Evolutionary conservation across 768 basidiomycete genomes (phyloP), one percentile per base, ranked within the genome.

Genomic region (Coprinopsis strossmayeri): DNA sequence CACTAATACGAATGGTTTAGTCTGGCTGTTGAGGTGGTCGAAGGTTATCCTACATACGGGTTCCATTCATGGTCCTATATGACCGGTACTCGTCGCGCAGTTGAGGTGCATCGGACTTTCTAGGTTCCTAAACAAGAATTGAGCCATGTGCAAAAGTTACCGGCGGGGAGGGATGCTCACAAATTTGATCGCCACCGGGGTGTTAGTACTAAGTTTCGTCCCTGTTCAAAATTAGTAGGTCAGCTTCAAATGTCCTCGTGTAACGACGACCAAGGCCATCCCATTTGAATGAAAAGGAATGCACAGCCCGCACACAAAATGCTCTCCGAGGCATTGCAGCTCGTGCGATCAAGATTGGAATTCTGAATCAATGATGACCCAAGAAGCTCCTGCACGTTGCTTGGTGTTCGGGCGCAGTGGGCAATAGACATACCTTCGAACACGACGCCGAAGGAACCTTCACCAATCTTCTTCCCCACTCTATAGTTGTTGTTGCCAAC

Each of bases 391-490:
- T 5, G 24, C 28, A 28, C 20, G 9, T 15, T 24, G 44, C 21
- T 11, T 30, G 21, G 23, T 32, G 20, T 32, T 18, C 34, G 17
- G 5, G 20, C 27, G 24, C 26, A 34, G 13, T 20, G 32, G 34
- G 45, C 25, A 45, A 27, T 26, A 48, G 5, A 69, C 73, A 44
- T 61, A 93, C 96, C 86, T 78, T 97, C 85, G 68, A 96, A 91
- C 53, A 98, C 87, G 56, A 98, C 95, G 60, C 95, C 95, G 64
- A 99, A 99, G n/a, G 87, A 90, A 44, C 95, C 95, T 70, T 99
- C 95, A 41, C 95, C 95, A 64, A 98, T 95, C 82, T 97, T 97
- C 78, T 95, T 93, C 44, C 95, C 95, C 45, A 98, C 93, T 54
- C 88, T 78, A 63, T 81, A 90, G 64, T 88, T 81, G n/a, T n/a